phyloP scores from a whole-genome alignment of 1,284 basidiomycete species.

The Mrakiaceae sp. region DNA sequence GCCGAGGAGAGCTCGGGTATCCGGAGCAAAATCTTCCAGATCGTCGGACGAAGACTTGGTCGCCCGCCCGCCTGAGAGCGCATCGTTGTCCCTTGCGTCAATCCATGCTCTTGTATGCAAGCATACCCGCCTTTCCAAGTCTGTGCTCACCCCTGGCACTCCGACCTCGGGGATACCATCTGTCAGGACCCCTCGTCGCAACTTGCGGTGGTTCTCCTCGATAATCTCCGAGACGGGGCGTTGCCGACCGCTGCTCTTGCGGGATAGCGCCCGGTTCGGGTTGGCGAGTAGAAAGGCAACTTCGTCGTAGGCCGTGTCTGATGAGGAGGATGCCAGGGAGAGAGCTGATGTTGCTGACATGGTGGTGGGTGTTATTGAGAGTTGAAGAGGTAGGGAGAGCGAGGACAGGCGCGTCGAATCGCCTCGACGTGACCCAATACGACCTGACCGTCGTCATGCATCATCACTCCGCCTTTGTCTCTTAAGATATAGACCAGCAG shows the following conservation, averaged over 20 bases:
- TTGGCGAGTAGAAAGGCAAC: constrained; percentile 23
- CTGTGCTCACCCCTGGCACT: constrained; percentile 15
- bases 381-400: too few relatives aligned
- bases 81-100: constrained; percentile 17
- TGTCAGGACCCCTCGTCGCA: constrained; percentile 70
- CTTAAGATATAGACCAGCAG: too few relatives aligned
- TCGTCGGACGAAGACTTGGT: constrained; percentile 34
- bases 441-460: too few relatives aligned
- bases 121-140: neutral
- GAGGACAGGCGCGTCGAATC: too few relatives aligned
- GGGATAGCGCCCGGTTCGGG: constrained; percentile 41
- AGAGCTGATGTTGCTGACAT: neutral
- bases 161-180: constrained; percentile 60
- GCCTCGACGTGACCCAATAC: too few relatives aligned
- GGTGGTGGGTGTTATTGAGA: too few relatives aligned
- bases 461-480: too few relatives aligned
- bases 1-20: constrained; percentile 64
- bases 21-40: constrained; percentile 85
- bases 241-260: constrained; percentile 52
- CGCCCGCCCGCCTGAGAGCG: constrained; percentile 18
- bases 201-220: constrained; percentile 60
- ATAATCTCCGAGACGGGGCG: constrained; percentile 56
- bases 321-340: neutral
- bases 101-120: constrained; percentile 2
- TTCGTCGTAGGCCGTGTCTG: constrained; percentile 19